Base-by-base conservation (phyloP, 805 yeast genomes). In the Isabelozyma pseudorhagii region DNA sequence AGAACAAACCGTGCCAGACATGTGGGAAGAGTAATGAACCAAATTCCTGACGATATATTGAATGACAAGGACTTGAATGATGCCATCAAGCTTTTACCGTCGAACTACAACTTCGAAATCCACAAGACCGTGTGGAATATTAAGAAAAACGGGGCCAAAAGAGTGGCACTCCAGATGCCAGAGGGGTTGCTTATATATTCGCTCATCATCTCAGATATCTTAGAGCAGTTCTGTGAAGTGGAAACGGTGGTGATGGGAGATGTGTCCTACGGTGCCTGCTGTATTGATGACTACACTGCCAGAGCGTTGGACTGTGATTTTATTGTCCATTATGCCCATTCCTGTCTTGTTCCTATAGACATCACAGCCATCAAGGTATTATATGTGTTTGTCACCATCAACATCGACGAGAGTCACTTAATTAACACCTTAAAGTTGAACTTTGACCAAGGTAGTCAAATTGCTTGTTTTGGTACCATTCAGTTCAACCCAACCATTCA, bases 181-280 rank as follows among this genome's bases (percentile, higher is more conserved):
- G 99, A 94, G 68, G 99, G 99, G 1, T 69, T 94, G 29, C 72
- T 94, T 45, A 88, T 94, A 1, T 94, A 92, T 63, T 85, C 97
- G 0, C 77, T 96, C 52, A 80, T 94, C 38, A 82, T 94, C n/a
- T 80, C 96, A 4, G 99, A 94, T 68, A 93, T 94, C 21, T 64
- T 94, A 36, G 96, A 90, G 61, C 97, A 92, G 66, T 93, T 94
- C 58, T 92, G 97, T 64, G 68, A 72, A 2, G 90, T 87, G 47
- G 97, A 92, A 61, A 88, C 92, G 0, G 75, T 94, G 1, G 94
- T 93, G 2, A 94, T 94, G 99, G 99, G 99, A 2, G 99, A 94
- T 66, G 99, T 94, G 0, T 89, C 97, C 0, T 94, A 94, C 62
- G 99, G 99, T 41, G 99, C 99, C 0, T 94, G 99, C 65, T 94